Base-by-base conservation (phyloP, 2,329 filamentous ascomycete species). In the Fusarium sp. region DNA sequence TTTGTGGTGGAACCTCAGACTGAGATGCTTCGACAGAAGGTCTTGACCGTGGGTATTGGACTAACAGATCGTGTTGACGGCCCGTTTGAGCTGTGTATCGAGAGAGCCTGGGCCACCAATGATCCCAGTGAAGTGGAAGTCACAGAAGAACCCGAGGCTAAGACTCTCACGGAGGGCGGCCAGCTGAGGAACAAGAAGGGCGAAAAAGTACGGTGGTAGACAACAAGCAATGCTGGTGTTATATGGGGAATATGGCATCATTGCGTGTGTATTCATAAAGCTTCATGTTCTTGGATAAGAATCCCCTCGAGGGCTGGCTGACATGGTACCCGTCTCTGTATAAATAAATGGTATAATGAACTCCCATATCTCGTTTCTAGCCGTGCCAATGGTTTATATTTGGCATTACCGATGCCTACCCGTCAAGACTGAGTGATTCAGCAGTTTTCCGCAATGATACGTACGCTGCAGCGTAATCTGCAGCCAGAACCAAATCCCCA, bases 1-100 rank as follows among this genome's bases (percentile, higher is more conserved):
- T 90, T 93, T 76, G 94, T 97, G 3, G 91, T 98, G 9, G 95
- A 98, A 84, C 96, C 96, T 36, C 95, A 98, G 85, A 91, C 92
- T 17, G 94, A 97, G 80, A 91, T 99, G 82, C 83, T 98, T 80
- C 90, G 92, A 70, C 93, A 97, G 77, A 95, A 94, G 81, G 91
- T 99, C 35, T 89, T 90, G 78, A 97, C 91, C 33, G 86, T 99
- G 25, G 96, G 96, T 3, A 90, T 98, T 63, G 94, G 94, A 9
- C 82, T 98, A 78, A 98, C 94, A 59, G 96, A 99, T 81, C 89
- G 96, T 20, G 88, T 97, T 41, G 92, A 94, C 11, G 96, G 95
- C 0, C 93, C 94, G 2, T 99, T 95, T 82, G 93, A 97, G 81
- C 85, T 99, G 42, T 92, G 90, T 68, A 91, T 99, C 58, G 92